Percentiles rank a stretch among this genome's conserved stretches.
Conservation (phyloP, 1,284 basidiomycete species). For the Malassezia japonica region DNA sequence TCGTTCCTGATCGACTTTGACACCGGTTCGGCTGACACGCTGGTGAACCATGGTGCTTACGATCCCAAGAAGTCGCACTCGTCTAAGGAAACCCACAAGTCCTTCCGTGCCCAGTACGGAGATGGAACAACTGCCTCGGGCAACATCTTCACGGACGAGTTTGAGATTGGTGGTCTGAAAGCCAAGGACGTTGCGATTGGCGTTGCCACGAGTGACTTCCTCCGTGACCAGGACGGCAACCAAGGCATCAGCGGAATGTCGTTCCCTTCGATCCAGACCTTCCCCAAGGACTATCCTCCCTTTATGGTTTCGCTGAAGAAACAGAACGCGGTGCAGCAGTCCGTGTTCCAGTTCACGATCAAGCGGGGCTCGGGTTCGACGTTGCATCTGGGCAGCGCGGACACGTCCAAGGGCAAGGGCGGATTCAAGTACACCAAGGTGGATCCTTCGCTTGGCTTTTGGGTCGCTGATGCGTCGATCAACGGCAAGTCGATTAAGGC, state of each 20-base stretch:
- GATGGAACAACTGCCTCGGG: slow-evolving; percentile 57
- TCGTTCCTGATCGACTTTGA: slow-evolving; percentile 37
- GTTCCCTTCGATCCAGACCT: slow-evolving; percentile 25
- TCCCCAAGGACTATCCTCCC: slow-evolving; percentile 24
- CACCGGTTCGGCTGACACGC: slow-evolving; percentile 39
- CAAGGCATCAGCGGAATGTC: slow-evolving; percentile 49
- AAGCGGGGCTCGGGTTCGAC: slow-evolving; percentile 51
- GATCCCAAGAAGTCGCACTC: slow-evolving; percentile 25
- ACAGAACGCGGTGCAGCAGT: slow-evolving; percentile 24
- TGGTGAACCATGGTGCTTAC: slow-evolving; percentile 33
- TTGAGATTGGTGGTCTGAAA: slow-evolving; percentile 48
- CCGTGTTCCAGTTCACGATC: slow-evolving; percentile 54
- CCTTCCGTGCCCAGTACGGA: slow-evolving; percentile 54
- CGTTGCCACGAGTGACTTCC: slow-evolving; percentile 20
- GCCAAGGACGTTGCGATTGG: slow-evolving; percentile 47
- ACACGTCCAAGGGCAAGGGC: slow-evolving; percentile 25
- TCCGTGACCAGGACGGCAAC: slow-evolving; percentile 19
- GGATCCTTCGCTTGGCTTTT: slow-evolving; percentile 42
- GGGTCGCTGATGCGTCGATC: slow-evolving; percentile 30
- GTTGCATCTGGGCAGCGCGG: slow-evolving; percentile 54
- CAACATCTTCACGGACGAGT: slow-evolving; percentile 54
- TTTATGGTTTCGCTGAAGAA: slow-evolving; percentile 27
- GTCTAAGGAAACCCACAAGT: slow-evolving; percentile 26
- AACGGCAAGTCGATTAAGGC: slow-evolving; percentile 47
- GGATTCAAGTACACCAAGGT: slow-evolving; percentile 50